Percentiles rank a stretch among this genome's conserved stretches.
phyloP scores from a whole-genome alignment of 2,329 filamentous ascomycete genomes.

The Pseudocercospora macadamiae region DNA sequence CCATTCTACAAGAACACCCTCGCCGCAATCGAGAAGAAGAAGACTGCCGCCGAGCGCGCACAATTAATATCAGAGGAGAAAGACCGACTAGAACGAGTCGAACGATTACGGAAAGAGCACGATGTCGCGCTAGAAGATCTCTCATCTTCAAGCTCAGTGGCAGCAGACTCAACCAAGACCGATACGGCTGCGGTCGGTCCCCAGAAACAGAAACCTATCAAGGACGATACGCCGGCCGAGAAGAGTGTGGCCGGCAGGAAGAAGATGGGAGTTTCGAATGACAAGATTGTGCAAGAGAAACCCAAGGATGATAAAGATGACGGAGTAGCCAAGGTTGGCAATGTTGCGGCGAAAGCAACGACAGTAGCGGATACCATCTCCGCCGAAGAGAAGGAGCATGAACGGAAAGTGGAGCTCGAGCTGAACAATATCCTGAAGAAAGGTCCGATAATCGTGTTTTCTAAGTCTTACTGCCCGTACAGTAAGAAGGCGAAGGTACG shows the following conservation, averaged over 20 bases:
- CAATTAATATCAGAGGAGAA: constrained; percentile 33
- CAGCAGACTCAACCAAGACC: background rate
- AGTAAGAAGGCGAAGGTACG: constrained; percentile 77
- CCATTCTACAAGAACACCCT: constrained; percentile 62
- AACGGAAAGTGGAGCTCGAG: constrained; percentile 69
- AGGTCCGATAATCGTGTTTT: constrained; percentile 91
- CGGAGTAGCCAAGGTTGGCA: constrained; percentile 51
- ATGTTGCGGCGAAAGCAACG: constrained; percentile 40
- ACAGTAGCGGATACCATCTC: constrained; percentile 21
- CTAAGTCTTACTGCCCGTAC: constrained; percentile 87
- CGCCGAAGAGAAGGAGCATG: constrained; percentile 58
- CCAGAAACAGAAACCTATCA: constrained; percentile 69
- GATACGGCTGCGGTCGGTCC: constrained; percentile 42
- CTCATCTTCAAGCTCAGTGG: constrained; percentile 16
- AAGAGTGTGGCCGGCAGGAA: constrained; percentile 57
- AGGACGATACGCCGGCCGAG: constrained; percentile 48
- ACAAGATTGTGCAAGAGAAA: constrained; percentile 37
- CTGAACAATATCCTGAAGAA: constrained; percentile 80
- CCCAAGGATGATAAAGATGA: constrained; percentile 43
- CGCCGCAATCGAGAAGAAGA: constrained; percentile 55
- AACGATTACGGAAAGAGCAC: constrained; percentile 37
- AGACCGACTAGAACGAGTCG: constrained; percentile 31
- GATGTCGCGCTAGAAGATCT: constrained; percentile 30
- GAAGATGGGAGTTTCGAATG: constrained; percentile 46
- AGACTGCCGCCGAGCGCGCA: constrained; percentile 39